A percentile compares a stretch with the other conserved stretches of the same genome.
These are phyloP conservation scores for Candida mesenterica DNA, from an alignment of 1,139 yeast genomes.

Conservation along the genomic window DNA sequence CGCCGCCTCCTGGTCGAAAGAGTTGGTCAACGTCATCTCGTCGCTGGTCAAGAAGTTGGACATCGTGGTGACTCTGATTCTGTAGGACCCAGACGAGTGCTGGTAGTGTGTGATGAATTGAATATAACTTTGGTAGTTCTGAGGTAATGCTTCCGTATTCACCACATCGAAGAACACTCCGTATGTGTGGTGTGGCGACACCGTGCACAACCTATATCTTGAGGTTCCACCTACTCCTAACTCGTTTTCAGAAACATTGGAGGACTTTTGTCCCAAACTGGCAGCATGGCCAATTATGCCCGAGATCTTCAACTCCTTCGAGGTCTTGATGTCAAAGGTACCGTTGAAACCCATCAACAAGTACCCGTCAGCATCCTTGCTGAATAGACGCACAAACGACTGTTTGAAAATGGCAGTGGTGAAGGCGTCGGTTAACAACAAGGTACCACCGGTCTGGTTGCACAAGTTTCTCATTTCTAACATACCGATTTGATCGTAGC, in stretches of 20 bases:
- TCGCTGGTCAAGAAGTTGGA: slow-evolving; percentile 60
- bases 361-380: slow-evolving; percentile 82
- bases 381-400: slow-evolving; percentile 82
- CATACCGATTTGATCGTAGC: slow-evolving; percentile 97
- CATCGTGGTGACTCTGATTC: slow-evolving; percentile 89
- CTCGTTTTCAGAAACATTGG: slow-evolving; percentile 87
- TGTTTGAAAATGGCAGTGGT: slow-evolving; percentile 96
- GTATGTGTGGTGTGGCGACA: slow-evolving; percentile 84
- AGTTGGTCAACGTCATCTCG: slow-evolving; percentile 49
- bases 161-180: slow-evolving; percentile 87
- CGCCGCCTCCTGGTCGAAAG: slow-evolving; percentile 99
- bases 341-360: slow-evolving; percentile 87
- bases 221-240: slow-evolving; percentile 92
- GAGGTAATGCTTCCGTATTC: slow-evolving; percentile 46
- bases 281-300: slow-evolving; percentile 95
- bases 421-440: slow-evolving; percentile 90
- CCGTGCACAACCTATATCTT: slow-evolving; percentile 78
- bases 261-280: slow-evolving; percentile 59
- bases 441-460: slow-evolving; percentile 89
- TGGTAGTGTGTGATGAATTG: slow-evolving; percentile 79
- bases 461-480: slow-evolving; percentile 91
- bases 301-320: slow-evolving; percentile 83
- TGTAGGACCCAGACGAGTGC: slow-evolving; percentile 76
- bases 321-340: slow-evolving; percentile 80
- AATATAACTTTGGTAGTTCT: slow-evolving; percentile 54